Percentiles rank a stretch among this genome's conserved stretches.
phyloP scores from a whole-genome alignment of 2,329 filamentous ascomycete species.

The Mycosphaerelloides madeirae region DNA sequence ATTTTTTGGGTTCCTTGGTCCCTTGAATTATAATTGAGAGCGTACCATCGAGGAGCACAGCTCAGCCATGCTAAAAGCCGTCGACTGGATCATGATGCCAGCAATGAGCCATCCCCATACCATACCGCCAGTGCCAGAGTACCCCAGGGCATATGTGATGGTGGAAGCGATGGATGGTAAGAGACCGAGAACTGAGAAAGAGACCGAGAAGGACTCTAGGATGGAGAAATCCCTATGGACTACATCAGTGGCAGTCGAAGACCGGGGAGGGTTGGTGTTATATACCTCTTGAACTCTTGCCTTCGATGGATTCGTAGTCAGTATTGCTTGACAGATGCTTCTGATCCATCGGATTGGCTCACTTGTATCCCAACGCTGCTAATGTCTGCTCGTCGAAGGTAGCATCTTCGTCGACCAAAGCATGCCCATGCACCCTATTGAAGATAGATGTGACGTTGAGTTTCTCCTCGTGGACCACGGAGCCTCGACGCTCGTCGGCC shows the following conservation, averaged over 20 bases:
- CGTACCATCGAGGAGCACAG: conserved; percentile 34
- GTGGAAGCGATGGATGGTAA: conserved; percentile 38
- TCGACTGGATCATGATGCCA: conserved; percentile 30
- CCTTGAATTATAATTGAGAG: too few species aligned
- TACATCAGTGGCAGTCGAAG: too few species aligned
- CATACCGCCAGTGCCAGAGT: conserved; percentile 23
- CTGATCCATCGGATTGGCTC: not conserved
- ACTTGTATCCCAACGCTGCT: conserved; percentile 22
- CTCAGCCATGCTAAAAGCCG: conserved; percentile 35
- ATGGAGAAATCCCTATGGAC: conserved; percentile 33
- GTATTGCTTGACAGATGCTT: not conserved
- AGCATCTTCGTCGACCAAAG: conserved; percentile 14
- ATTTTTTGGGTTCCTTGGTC: too few species aligned
- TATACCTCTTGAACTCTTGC: conserved; percentile 22
- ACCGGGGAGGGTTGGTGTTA: too few species aligned
- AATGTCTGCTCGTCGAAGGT: conserved; percentile 17
- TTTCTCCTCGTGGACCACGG: too few species aligned
- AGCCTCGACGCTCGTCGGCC: too few species aligned
- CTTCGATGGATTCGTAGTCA: not conserved
- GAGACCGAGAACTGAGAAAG: conserved; percentile 35
- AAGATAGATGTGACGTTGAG: conserved; percentile 17
- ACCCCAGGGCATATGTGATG: conserved; percentile 33
- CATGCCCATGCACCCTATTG: conserved; percentile 14
- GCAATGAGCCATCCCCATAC: conserved; percentile 35
- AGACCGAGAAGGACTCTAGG: conserved; percentile 34